Conservation (phyloP, 805 yeast genomes). For the Cyberlindnera bimundalis region DNA sequence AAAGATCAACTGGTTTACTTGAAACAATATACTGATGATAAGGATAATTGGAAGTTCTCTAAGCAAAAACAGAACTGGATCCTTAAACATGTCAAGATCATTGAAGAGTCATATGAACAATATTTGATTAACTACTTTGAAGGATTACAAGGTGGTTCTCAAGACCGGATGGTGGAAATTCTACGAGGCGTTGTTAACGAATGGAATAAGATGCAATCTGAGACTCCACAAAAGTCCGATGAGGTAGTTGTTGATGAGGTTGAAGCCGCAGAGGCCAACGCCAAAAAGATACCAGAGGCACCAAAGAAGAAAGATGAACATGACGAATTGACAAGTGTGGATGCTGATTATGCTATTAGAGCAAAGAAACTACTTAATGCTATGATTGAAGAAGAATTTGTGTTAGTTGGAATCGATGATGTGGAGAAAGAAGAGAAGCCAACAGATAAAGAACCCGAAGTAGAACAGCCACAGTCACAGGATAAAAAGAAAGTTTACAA, state of each 20-base stretch:
- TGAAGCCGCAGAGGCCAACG: conserved; percentile 1
- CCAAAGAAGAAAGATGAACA: conserved; percentile 14
- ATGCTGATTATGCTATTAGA: conserved; percentile 28
- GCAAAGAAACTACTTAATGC: conserved; percentile 24
- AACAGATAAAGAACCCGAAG: too few relatives aligned
- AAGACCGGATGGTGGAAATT: conserved; percentile 50
- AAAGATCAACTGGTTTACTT: conserved; percentile 70
- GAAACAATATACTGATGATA: conserved; percentile 52
- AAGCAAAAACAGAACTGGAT: conserved; percentile 89
- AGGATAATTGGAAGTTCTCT: conserved; percentile 73
- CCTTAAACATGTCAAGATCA: conserved; percentile 52
- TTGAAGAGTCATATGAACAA: conserved; percentile 50
- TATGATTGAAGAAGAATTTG: conserved; percentile 19
- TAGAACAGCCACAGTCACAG: not conserved
- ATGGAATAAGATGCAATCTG: conserved; percentile 48
- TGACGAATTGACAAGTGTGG: conserved; percentile 24
- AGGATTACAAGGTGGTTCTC: conserved; percentile 69
- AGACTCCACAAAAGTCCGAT: conserved; percentile 3
- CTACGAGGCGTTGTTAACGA: conserved; percentile 42
- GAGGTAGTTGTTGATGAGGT: conserved; percentile 1
- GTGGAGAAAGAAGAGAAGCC: conserved; percentile 14
- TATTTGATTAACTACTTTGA: conserved; percentile 50
- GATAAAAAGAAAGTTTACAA: conserved; percentile 9
- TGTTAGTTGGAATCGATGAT: conserved; percentile 23
- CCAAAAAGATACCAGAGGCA: not conserved